Conservation (phyloP, 805 yeast genomes). For the Myxozyma geophila region DNA sequence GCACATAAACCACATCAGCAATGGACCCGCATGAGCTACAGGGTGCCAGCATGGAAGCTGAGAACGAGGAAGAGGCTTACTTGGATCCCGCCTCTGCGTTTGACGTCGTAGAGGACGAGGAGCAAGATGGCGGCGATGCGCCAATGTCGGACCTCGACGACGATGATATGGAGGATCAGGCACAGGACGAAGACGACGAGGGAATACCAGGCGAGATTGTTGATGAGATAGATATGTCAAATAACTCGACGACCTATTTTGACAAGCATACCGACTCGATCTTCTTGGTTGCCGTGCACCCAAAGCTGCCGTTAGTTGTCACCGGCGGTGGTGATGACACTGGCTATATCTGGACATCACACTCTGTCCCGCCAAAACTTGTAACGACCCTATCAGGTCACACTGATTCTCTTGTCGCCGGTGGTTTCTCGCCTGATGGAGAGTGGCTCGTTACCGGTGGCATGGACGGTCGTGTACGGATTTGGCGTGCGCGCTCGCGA, state of each 20-base stretch:
- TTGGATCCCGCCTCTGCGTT: conserved; percentile 14
- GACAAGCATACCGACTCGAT: conserved; percentile 89
- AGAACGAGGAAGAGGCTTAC: conserved; percentile 13
- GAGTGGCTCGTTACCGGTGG: conserved; percentile 84
- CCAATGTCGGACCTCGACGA: conserved; percentile 19
- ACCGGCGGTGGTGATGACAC: conserved; percentile 95
- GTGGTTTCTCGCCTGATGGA: conserved; percentile 85
- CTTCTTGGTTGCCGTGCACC: conserved; percentile 81
- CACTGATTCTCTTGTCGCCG: conserved; percentile 84
- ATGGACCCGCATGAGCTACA: conserved; percentile 4
- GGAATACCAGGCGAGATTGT: conserved; percentile 10
- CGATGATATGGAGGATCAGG: conserved; percentile 8
- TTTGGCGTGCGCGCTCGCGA: conserved; percentile 70
- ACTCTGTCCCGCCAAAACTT: conserved; percentile 78
- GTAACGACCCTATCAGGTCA: conserved; percentile 80
- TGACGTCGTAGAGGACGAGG: conserved; percentile 21
- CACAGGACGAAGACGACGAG: conserved; percentile 4
- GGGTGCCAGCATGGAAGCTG: background rate
- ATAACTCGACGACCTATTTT: conserved; percentile 87
- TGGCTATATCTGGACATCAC: conserved; percentile 91
- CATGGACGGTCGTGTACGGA: conserved; percentile 85
- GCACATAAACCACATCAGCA: background rate
- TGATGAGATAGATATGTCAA: conserved; percentile 68
- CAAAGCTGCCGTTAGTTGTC: conserved; percentile 78
- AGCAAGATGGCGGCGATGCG: conserved; percentile 11